These are phyloP conservation scores for Biancaea sappan DNA, from an alignment of 306 rosid species.

Conservation along the genomic window DNA sequence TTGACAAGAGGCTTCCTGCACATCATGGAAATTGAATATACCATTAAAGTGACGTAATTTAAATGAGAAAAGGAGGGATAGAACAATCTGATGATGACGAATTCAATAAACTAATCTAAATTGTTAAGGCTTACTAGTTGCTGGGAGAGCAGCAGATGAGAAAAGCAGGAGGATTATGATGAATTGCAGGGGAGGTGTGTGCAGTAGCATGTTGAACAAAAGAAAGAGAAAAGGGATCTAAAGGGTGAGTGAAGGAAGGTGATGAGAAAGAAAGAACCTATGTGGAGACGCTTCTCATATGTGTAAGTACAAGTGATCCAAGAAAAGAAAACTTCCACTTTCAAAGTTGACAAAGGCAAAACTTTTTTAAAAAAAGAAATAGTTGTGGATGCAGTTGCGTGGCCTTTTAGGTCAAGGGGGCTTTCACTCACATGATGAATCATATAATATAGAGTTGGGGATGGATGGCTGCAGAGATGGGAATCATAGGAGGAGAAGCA, in stretches of 20 bases:
- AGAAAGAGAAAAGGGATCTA: not conserved
- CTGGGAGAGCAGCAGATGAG: constrained; percentile 36
- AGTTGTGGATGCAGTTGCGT: no score
- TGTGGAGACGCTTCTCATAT: constrained; percentile 34
- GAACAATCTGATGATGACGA: not conserved
- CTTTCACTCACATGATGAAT: no score
- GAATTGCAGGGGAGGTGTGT: constrained; percentile 19
- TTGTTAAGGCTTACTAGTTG: constrained; percentile 43
- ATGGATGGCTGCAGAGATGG: no score
- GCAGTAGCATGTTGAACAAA: constrained; percentile 33
- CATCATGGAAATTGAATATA: not conserved
- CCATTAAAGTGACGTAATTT: not conserved
- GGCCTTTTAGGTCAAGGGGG: no score
- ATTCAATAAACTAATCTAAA: not conserved
- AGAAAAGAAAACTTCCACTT: no score
- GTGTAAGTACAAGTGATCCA: no score
- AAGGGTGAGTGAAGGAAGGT: constrained; percentile 19
- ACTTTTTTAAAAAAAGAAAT: no score
- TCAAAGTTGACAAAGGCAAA: no score
- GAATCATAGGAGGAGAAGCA: no score
- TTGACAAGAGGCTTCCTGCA: constrained; percentile 46
- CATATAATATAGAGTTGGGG: no score
- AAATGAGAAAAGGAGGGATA: not conserved
- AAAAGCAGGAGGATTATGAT: constrained; percentile 38
- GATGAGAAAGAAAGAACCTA: not conserved